Percentiles rank a stretch among this genome's conserved stretches.
Evolutionary conservation across 2,329 filamentous ascomycete species (phyloP).

Genomic region (Fusarium drepaniforme): DNA sequence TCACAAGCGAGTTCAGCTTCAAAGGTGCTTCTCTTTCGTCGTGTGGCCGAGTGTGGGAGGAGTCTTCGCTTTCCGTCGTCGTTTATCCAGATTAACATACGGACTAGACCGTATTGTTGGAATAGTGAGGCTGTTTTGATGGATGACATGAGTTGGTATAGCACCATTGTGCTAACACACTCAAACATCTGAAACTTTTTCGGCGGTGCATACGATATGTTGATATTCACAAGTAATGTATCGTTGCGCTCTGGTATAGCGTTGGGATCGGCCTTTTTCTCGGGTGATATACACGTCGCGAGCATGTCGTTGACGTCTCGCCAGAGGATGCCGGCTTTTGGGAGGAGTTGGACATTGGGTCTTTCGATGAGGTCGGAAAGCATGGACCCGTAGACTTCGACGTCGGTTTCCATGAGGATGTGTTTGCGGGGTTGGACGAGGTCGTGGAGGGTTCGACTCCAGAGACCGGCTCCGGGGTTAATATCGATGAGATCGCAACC

Average conservation of each 20-base stretch:
- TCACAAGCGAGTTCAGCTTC: slow-evolving; percentile 72
- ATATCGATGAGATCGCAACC: slow-evolving; percentile 91
- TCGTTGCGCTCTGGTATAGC: slow-evolving; percentile 70
- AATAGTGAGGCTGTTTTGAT: slow-evolving; percentile 72
- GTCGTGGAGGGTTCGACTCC: slow-evolving; percentile 82
- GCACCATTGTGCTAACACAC: slow-evolving; percentile 68
- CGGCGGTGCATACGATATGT: slow-evolving; percentile 69
- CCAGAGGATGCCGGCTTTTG: slow-evolving; percentile 71
- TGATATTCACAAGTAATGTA: slow-evolving; percentile 79
- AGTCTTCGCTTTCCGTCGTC: slow-evolving; percentile 69
- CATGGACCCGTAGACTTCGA: slow-evolving; percentile 67
- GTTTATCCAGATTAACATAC: slow-evolving; percentile 81
- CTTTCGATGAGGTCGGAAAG: slow-evolving; percentile 69
- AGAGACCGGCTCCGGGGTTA: slow-evolving; percentile 83
- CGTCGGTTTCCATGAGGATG: slow-evolving; percentile 82
- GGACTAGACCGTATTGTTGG: slow-evolving; percentile 82
- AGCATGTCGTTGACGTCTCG: slow-evolving; percentile 69
- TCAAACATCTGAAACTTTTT: slow-evolving; percentile 64
- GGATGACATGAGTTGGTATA: slow-evolving; percentile 71
- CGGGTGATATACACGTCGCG: slow-evolving; percentile 60
- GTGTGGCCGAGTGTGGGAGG: slow-evolving; percentile 69
- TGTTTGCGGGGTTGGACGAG: slow-evolving; percentile 83
- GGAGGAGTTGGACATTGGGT: slow-evolving; percentile 63
- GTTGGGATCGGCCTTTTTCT: slow-evolving; percentile 49
- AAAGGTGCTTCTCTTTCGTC: slow-evolving; percentile 68